Evolutionary conservation across 164 flowering plant species (phyloP).

Genomic region (Umbellularia californica): DNA sequence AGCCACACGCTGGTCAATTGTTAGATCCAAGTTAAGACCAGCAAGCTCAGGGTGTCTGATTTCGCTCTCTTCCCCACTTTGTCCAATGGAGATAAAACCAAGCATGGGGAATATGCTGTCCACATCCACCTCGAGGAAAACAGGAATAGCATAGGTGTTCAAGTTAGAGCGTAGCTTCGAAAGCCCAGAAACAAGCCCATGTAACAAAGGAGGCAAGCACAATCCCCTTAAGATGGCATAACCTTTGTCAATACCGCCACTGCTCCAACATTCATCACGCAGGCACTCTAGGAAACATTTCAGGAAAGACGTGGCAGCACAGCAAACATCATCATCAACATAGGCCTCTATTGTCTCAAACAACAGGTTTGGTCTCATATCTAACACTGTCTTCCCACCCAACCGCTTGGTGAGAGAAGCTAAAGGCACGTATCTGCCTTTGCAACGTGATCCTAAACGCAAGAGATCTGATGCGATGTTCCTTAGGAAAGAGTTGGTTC

Average conservation of each 20-base stretch:
- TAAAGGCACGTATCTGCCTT: constrained; percentile 93
- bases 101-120: constrained; percentile 92
- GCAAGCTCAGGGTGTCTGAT: constrained; percentile 31
- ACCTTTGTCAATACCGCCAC: constrained; percentile 82
- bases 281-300: constrained; percentile 85
- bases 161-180: constrained; percentile 84
- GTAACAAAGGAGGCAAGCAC: constrained; percentile 73
- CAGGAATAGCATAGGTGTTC: constrained; percentile 85
- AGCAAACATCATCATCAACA: constrained; percentile 90
- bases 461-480: constrained; percentile 73
- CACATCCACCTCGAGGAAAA: constrained; percentile 71
- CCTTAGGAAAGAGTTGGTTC: constrained; percentile 36
- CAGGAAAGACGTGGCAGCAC: constrained; percentile 83
- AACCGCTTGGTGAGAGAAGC: constrained; percentile 87
- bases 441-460: constrained; percentile 78
- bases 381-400: constrained; percentile 72
- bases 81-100: constrained; percentile 52
- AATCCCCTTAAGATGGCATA: constrained; percentile 54
- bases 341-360: constrained; percentile 66
- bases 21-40: constrained; percentile 27
- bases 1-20: constrained; percentile 72
- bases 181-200: constrained; percentile 83
- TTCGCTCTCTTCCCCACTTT: constrained; percentile 29
- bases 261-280: constrained; percentile 92
- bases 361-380: constrained; percentile 58